Percentiles rank a stretch among this genome's conserved stretches.
These are phyloP conservation scores for Neonectria faginata DNA, from an alignment of 2,329 filamentous ascomycete genomes.

Conservation along the genomic window DNA sequence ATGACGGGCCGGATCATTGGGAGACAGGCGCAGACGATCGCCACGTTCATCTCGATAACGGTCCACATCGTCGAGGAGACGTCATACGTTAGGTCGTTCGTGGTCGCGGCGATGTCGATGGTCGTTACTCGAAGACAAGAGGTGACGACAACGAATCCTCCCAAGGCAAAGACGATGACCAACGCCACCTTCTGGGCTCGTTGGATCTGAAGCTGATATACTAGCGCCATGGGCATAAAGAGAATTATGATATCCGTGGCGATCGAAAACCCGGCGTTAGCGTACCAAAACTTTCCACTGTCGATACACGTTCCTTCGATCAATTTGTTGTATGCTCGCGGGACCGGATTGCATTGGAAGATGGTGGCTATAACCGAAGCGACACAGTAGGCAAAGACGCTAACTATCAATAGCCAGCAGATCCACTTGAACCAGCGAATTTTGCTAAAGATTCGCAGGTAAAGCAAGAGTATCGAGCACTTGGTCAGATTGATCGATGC, in stretches of 20 bases:
- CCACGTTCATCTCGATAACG: conserved; percentile 54
- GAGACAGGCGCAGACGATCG: conserved; percentile 55
- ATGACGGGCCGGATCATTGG: conserved; percentile 52
- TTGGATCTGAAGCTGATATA: conserved; percentile 57
- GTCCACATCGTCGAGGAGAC: conserved; percentile 52
- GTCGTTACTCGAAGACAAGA: conserved; percentile 49
- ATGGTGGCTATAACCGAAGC: conserved; percentile 46
- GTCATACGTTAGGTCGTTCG: conserved; percentile 49
- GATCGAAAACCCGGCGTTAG: conserved; percentile 60
- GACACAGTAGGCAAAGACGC: conserved; percentile 43
- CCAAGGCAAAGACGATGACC: conserved; percentile 53
- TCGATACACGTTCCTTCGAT: conserved; percentile 58
- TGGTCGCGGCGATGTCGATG: conserved; percentile 43
- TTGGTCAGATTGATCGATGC: conserved; percentile 49
- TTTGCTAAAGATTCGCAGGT: conserved; percentile 49
- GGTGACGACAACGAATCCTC: conserved; percentile 50
- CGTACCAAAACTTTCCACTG: conserved; percentile 58
- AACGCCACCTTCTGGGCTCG: conserved; percentile 51
- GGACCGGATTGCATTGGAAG: conserved; percentile 49
- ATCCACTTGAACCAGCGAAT: conserved; percentile 45
- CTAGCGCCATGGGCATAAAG: conserved; percentile 57
- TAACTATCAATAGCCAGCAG: conserved; percentile 41
- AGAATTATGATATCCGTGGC: conserved; percentile 59
- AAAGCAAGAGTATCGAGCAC: conserved; percentile 50
- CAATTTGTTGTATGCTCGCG: conserved; percentile 55